Base-by-base conservation (phyloP, 495 filamentous ascomycete genomes). In the Hyaloscypha hepaticicola region DNA sequence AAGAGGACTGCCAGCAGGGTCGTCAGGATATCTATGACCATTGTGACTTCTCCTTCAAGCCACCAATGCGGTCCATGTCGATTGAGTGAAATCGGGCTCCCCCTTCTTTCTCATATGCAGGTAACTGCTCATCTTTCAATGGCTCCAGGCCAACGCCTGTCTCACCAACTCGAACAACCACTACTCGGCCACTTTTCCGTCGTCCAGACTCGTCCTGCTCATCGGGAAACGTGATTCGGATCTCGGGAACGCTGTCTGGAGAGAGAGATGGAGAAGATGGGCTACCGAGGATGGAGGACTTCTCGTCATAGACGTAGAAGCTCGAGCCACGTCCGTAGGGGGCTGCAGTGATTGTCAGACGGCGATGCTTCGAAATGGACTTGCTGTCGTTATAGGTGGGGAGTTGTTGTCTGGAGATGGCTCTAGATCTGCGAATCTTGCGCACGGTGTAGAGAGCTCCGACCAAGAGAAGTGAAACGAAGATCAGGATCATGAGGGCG, bases 141-240 rank as follows among this genome's bases (percentile, higher is more conserved):
- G 96, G 95, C 76, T 96, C 93, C 63, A 99, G 80, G 34, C 93
- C 96, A 58, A 97, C 85, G 51, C 91, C 85, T 29, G 83, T 88
- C 53, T 98, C 96, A 64, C 93, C 93, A 66, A 99, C 92, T 51
- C 89, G 82, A 27, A 99, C 94, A 12, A 98, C 85, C n/a, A 99
- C 89, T 27, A 97, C 90, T 11, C 92, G 84, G 28, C 93, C 93
- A 55, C 89, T 93, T 78, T 89, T 90, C 64, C 84, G 84, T 74
- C 89, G 90, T 61, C 96, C 96, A 51, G 87, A 85, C 68, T 97
- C 90, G 70, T 93, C 94, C 58, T 90, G 85, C 82, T 98, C 94
- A 68, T 99, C 95, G 16, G 95, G 95, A 79, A 99, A 97, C 0
- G 95, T 99, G 72, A 99, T 96, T 75, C 93, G 91, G 72, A 99